Evolutionary conservation across 441 rosid genomes (phyloP), one percentile per base, ranked within the genome.

Genomic region (Mallotus repandus): DNA sequence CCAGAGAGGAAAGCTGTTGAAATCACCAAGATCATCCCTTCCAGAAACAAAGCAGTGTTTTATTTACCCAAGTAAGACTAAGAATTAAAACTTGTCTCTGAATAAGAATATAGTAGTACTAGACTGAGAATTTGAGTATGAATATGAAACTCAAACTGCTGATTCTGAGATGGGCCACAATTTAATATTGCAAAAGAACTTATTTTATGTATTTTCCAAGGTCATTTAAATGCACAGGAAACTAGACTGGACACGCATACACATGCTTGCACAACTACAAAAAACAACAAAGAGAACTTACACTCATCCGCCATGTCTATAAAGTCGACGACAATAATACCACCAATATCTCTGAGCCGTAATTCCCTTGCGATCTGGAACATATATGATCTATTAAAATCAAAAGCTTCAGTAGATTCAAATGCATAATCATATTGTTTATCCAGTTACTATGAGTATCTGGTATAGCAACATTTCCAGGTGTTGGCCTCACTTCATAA

Each of bases 251-350:
- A 61, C 4, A 14, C 29, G 29, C 32, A 61, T 35, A 52, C 9
- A 10, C 35, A 18, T 12, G 74, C 15, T 14, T 19, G 50, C 22
- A 41, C 49, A 18, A 1, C 32, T 22, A 0, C 59, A 9, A 68
- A 9, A 75, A 62, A 75, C 64, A 60, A 74, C 69, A 78, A 81
- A 74, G 74, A 81, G 48, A 79, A 48, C 21, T 70, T 19, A 12
- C 46, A 81, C 98, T 87, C 76, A 80, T 93, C 97, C 52, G 64
- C 92, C 98, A 93, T 93, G 83, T 91, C 99, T 64, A 95, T 95
- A 83, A 95, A 95, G 89, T 95, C 99, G 46, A 95, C 99, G 67
- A 95, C 96, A 76, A 95, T 95, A 80, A 92, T 95, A 79, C 99
- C 99, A 14, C 99, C 99, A 62, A 95, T 85, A 73, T 93, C 97